Evolutionary conservation across 805 yeast genomes (phyloP).

Genomic region (Wickerhamiella slavikovae): DNA sequence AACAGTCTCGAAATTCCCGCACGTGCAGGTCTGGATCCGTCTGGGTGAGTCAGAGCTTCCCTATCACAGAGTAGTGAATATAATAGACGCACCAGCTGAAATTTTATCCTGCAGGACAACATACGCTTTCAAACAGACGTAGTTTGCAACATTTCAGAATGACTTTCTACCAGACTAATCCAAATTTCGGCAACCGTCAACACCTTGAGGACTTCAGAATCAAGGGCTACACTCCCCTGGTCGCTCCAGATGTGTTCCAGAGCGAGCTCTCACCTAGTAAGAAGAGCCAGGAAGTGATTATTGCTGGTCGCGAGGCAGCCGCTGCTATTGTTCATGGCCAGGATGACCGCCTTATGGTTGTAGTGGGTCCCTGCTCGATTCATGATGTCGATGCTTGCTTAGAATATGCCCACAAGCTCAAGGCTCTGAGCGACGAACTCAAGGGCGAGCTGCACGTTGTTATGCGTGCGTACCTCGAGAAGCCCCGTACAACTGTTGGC

Average conservation of each 20-base stretch:
- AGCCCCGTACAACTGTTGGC: slow-evolving; percentile 97
- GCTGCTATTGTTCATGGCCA: slow-evolving; percentile 48
- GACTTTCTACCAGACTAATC: no score
- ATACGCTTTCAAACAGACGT: no score
- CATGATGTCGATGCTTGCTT: slow-evolving; percentile 81
- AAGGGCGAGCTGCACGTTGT: slow-evolving; percentile 59
- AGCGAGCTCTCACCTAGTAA: slow-evolving; percentile 55
- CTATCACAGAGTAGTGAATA: no score
- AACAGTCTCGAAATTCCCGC: no score
- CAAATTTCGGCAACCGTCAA: slow-evolving; percentile 11
- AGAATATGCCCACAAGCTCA: slow-evolving; percentile 61
- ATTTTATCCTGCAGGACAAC: no score
- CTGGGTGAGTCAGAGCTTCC: no score
- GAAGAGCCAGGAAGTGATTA: slow-evolving; percentile 38
- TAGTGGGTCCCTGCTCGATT: slow-evolving; percentile 94
- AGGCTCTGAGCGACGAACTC: slow-evolving; percentile 46
- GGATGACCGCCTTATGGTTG: slow-evolving; percentile 68
- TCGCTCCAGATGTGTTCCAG: slow-evolving; percentile 80
- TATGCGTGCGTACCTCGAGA: slow-evolving; percentile 96
- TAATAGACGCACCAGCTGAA: no score
- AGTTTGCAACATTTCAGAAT: no score
- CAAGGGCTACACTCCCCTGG: slow-evolving; percentile 81
- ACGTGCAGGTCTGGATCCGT: no score
- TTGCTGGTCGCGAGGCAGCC: slow-evolving; percentile 60
- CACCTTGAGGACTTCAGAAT: slow-evolving; percentile 24